These are phyloP conservation scores for Aspergillus indologenus DNA, from an alignment of 495 filamentous ascomycete species.

Conservation along the genomic window DNA sequence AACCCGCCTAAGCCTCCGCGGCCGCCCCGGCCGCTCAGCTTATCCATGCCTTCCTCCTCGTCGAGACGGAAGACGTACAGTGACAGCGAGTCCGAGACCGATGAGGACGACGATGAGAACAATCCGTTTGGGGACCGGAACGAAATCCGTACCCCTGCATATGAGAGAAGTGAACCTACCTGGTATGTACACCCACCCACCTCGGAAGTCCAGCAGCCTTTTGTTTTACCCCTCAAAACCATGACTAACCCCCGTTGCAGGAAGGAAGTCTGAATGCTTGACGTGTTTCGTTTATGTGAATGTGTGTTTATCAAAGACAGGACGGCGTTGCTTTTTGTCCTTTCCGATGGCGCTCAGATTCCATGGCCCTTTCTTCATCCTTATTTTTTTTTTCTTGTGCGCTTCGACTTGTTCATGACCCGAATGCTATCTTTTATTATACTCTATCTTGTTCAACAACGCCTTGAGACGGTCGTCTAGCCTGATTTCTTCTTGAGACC, in stretches of 20 bases:
- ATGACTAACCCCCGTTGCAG: conserved; percentile 8
- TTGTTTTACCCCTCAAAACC: neutral
- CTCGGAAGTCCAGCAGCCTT: neutral
- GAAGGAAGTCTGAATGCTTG: conserved; percentile 16
- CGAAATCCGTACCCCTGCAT: conserved; percentile 59
- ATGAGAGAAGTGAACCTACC: conserved; percentile 52
- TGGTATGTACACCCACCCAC: conserved; percentile 38
- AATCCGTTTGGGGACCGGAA: conserved; percentile 79
- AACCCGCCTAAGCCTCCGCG: conserved; percentile 44
- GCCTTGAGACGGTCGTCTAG: neutral
- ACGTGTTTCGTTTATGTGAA: neutral
- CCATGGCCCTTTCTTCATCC: neutral
- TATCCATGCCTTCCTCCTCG: conserved; percentile 30
- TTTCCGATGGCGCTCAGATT: neutral
- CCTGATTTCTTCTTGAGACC: neutral
- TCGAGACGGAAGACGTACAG: conserved; percentile 24
- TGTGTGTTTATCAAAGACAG: neutral
- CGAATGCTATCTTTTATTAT: neutral
- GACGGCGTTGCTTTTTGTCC: neutral
- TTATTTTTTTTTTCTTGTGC: neutral
- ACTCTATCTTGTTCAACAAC: neutral
- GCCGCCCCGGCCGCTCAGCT: conserved; percentile 31
- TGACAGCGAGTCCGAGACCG: conserved; percentile 47
- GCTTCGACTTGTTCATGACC: neutral
- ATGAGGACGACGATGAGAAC: conserved; percentile 59